Percentiles rank a stretch among this genome's conserved stretches.
Evolutionary conservation across 2,329 filamentous ascomycete genomes (phyloP).

Genomic region (Talaromyces islandicus): DNA sequence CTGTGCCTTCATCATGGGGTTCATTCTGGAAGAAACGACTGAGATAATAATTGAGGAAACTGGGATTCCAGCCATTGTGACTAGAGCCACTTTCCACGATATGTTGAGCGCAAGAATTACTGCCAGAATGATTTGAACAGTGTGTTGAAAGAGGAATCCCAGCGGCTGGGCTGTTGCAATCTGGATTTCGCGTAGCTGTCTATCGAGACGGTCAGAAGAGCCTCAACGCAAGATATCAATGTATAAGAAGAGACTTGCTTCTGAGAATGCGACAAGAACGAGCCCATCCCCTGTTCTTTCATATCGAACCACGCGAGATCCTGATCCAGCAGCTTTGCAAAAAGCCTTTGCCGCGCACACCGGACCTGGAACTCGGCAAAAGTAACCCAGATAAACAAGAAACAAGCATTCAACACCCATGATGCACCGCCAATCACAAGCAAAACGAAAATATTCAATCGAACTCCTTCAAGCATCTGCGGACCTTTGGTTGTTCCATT

Average conservation of each 20-base stretch:
- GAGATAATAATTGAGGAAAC: slow-evolving; percentile 57
- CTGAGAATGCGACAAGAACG: slow-evolving; percentile 66
- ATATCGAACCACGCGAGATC: slow-evolving; percentile 79
- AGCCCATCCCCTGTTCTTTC: slow-evolving; percentile 63
- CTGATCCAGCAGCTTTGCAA: slow-evolving; percentile 62
- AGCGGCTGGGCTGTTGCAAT: slow-evolving; percentile 72
- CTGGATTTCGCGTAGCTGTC: slow-evolving; percentile 77
- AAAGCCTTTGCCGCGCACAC: slow-evolving; percentile 58
- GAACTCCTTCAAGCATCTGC: slow-evolving; percentile 52
- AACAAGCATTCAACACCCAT: slow-evolving; percentile 62
- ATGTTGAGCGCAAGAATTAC: slow-evolving; percentile 68
- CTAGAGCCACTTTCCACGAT: slow-evolving; percentile 78
- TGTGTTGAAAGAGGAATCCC: slow-evolving; percentile 61
- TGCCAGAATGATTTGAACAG: slow-evolving; percentile 59
- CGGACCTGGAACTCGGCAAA: slow-evolving; percentile 79
- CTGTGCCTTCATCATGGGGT: slow-evolving; percentile 63
- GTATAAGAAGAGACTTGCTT: slow-evolving; percentile 49
- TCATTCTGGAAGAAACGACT: slow-evolving; percentile 56
- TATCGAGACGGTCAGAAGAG: slow-evolving; percentile 29
- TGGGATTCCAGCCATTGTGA: slow-evolving; percentile 69
- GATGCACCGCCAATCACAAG: slow-evolving; percentile 56
- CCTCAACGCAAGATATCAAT: not conserved
- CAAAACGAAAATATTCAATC: slow-evolving; percentile 58
- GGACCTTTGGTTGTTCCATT: slow-evolving; percentile 44
- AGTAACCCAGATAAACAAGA: slow-evolving; percentile 65